phyloP scores from a whole-genome alignment of 768 basidiomycete species.

The Psilocybe tampanensis region DNA sequence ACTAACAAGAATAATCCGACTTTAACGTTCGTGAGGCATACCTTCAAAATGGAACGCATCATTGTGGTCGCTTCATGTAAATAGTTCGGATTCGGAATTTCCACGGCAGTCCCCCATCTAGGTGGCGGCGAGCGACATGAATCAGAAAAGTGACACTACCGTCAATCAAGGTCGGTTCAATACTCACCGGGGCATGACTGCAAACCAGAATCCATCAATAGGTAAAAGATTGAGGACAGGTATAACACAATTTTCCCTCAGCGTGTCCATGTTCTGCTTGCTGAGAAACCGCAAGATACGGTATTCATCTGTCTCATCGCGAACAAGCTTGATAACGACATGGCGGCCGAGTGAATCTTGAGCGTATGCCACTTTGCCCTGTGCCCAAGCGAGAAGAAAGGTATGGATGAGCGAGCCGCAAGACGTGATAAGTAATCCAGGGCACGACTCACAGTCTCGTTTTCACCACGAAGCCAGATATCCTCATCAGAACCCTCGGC shows the following conservation, averaged over 20 bases:
- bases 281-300: slow-evolving; percentile 19
- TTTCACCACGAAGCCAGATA: too few relatives aligned
- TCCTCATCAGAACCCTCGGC: too few relatives aligned
- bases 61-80: too few relatives aligned
- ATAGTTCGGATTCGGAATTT: not conserved
- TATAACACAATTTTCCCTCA: slow-evolving; percentile 14
- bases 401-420: too few relatives aligned
- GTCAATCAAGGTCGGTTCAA: too few relatives aligned
- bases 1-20: not conserved
- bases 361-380: slow-evolving; percentile 15
- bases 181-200: slow-evolving; percentile 32
- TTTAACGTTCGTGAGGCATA: too few relatives aligned
- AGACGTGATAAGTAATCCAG: too few relatives aligned
- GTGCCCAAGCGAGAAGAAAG: too few relatives aligned
- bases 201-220: slow-evolving; percentile 24
- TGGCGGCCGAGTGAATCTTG: slow-evolving; percentile 24
- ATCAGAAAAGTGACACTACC: too few relatives aligned
- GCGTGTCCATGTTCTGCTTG: not conserved
- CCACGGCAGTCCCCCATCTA: too few relatives aligned
- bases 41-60: slow-evolving; percentile 11
- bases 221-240: slow-evolving; percentile 27
- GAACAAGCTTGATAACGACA: slow-evolving; percentile 28
- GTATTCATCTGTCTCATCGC: slow-evolving; percentile 21
- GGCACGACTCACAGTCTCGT: too few relatives aligned
- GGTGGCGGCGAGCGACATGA: too few relatives aligned